These are phyloP conservation scores for Senna siamea DNA, from an alignment of 306 rosid genomes.

Conservation along the genomic window DNA sequence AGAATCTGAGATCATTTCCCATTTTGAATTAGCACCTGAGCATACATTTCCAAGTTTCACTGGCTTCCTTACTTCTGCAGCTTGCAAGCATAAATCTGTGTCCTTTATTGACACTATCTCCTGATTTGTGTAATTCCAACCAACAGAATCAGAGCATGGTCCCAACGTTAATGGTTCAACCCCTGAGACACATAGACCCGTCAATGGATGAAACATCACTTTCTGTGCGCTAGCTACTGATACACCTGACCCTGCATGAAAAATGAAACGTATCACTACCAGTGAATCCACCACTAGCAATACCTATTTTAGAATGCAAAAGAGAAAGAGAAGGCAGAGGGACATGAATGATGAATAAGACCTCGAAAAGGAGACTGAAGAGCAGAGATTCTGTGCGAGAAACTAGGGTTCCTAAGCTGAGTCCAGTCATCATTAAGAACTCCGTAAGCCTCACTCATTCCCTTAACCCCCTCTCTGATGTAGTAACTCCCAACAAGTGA, in stretches of 20 bases:
- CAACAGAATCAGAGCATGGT: conserved; percentile 59
- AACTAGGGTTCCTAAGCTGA: conserved; percentile 49
- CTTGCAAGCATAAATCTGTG: conserved; percentile 67
- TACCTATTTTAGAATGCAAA: too few relatives aligned
- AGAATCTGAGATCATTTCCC: conserved; percentile 79
- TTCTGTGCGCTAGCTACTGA: conserved; percentile 41
- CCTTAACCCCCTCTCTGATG: conserved; percentile 66
- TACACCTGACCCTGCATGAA: conserved; percentile 51
- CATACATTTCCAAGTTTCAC: conserved; percentile 59
- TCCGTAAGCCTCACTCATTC: conserved; percentile 74
- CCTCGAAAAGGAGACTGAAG: conserved; percentile 85
- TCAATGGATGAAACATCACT: conserved; percentile 74
- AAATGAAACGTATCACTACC: too few relatives aligned
- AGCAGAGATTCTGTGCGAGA: conserved; percentile 56
- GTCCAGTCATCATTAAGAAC: conserved; percentile 62
- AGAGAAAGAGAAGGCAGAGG: too few relatives aligned
- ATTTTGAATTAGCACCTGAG: conserved; percentile 44
- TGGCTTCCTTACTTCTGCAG: conserved; percentile 47
- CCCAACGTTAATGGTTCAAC: conserved; percentile 57
- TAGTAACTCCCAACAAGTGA: conserved; percentile 88
- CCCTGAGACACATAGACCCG: conserved; percentile 63
- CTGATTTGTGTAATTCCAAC: conserved; percentile 61
- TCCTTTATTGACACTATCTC: conserved; percentile 50
- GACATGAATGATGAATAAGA: conserved; percentile 1
- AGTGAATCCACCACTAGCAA: too few relatives aligned